Base-by-base conservation (phyloP, 768 basidiomycete species). In the Tylopilus subfusipes region DNA sequence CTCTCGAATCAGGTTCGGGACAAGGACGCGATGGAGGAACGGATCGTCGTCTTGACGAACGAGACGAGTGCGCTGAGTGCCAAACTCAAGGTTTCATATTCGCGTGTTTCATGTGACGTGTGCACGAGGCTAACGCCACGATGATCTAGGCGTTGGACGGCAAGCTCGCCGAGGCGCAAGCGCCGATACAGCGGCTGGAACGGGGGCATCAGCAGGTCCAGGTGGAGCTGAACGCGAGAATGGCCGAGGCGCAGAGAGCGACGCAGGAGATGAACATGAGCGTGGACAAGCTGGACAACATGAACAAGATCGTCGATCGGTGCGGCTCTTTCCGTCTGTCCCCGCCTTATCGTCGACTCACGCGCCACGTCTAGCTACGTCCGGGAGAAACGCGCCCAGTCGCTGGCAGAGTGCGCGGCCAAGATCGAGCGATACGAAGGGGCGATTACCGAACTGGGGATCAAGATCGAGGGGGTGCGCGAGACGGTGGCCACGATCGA, bases 291-390 rank as follows among this genome's bases (percentile, higher is more conserved):
- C 76, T 92, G 16, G 77, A 77, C 12, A 75, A 74, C 38, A 77
- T 79, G 50, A 86, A 82, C 67, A 84, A 82, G 64, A 73, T 70
- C 25, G 76, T 91, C 24, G 88, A 90, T 60, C 75, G 82, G 89
- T 88, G 63, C 48, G 64, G 27, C 14, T 4, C 38, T 10, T 3
- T 30, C 18, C 29, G 13, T 22, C 12, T 40, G 7, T 7, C 38
- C 21, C 21, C 7, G 11, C 21, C 12, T 21, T 10, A 3, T 40
- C 11, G 4, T 11, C 18, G 34, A 36, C 18, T 34, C 21, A 40
- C 29, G 27, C n/a, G n/a, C n/a, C n/a, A n/a, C n/a, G n/a, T 9
- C n/a, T 24, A 96, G 93, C 56, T 93, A 94, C 67, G 76, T 86
- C 52, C 82, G 83, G 48, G 83, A 86, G 38, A 86, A 83, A 62